These are phyloP conservation scores for Themeda triandra DNA, from an alignment of 176 grass and related monocot genomes.

Conservation along the genomic window DNA sequence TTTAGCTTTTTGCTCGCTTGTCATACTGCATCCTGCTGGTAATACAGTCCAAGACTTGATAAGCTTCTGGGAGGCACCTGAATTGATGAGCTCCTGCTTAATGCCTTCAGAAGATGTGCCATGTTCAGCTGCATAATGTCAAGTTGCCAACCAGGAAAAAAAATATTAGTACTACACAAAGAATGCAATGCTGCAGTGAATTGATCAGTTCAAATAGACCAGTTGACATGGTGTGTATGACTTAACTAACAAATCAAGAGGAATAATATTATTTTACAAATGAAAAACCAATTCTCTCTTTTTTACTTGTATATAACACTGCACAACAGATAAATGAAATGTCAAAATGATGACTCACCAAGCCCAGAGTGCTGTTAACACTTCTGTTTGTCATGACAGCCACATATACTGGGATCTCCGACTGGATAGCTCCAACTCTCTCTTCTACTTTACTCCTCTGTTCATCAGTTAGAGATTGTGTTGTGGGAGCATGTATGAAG, in stretches of 20 bases:
- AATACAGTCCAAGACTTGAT: neutral
- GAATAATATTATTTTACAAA: no score
- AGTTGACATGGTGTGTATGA: no score
- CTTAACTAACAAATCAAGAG: no score
- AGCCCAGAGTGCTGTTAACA: no score
- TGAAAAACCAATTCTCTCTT: no score
- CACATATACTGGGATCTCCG: constrained; percentile 4
- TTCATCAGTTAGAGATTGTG: neutral
- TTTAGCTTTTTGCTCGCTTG: neutral
- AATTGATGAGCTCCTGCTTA: neutral
- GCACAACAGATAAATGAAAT: no score
- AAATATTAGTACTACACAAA: neutral
- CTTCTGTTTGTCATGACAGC: no score
- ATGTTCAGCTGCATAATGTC: neutral
- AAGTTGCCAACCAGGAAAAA: neutral
- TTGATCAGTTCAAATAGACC: no score
- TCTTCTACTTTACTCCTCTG: no score
- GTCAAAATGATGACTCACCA: no score
- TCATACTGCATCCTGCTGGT: constrained; percentile 9
- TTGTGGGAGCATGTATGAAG: neutral
- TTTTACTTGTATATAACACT: no score
- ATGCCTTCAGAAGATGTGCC: constrained; percentile 5
- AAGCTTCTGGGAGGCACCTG: neutral
- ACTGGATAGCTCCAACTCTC: neutral
- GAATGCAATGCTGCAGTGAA: neutral